Conservation (phyloP, 140 eudicot species). For the Cichorium intybus region DNA sequence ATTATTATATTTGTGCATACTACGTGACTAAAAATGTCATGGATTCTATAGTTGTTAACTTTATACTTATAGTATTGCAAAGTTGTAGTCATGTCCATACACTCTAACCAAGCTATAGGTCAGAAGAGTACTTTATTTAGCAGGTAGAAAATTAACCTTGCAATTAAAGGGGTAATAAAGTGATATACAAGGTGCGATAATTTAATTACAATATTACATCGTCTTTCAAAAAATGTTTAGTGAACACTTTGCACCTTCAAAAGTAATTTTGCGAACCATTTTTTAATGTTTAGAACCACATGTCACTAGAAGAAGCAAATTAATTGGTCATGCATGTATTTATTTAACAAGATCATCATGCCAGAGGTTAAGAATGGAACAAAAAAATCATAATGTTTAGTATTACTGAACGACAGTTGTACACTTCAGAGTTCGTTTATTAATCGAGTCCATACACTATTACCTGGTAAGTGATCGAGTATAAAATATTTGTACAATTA, state of each 20-base stretch:
- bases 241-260: neutral
- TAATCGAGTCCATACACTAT: too few species aligned
- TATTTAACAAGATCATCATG: too few species aligned
- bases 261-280: neutral
- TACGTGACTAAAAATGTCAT: slow-evolving; percentile 11
- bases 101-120: slow-evolving; percentile 14
- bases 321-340: too few species aligned
- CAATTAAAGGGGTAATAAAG: neutral
- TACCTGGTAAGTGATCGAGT: too few species aligned
- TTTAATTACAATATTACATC: neutral
- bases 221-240: neutral
- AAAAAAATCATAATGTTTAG: too few species aligned
- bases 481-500: too few species aligned
- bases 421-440: too few species aligned
- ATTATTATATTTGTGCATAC: slow-evolving; percentile 17
- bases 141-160: slow-evolving; percentile 1
- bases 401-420: too few species aligned
- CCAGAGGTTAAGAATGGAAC: too few species aligned
- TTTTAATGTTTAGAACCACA: neutral
- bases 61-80: slow-evolving; percentile 23
- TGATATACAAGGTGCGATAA: slow-evolving; percentile 12
- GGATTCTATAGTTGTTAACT: slow-evolving; percentile 18
- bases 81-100: slow-evolving; percentile 23
- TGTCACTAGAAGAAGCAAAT: neutral
- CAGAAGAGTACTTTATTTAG: slow-evolving; percentile 3